A percentile compares a stretch with the other conserved stretches of the same genome.
Conservation (phyloP, 345 rosid species). For the Aquilaria yunnanensis region DNA sequence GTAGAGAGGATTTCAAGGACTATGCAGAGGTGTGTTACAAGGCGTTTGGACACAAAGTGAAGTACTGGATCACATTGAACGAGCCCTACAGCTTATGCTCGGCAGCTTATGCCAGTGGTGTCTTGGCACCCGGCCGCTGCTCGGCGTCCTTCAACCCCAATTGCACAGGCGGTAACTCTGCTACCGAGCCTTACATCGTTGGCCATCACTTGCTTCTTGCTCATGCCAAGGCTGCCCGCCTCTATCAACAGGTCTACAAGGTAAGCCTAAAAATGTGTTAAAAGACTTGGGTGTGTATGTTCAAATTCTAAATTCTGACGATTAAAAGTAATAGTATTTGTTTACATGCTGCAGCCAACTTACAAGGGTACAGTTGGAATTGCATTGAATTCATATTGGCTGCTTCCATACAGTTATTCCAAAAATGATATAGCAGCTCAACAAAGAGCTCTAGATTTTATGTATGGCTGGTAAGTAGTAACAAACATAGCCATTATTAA, state of each 20-base stretch:
- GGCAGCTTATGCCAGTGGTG: slow-evolving; percentile 23
- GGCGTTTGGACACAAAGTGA: slow-evolving; percentile 51
- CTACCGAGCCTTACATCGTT: slow-evolving; percentile 43
- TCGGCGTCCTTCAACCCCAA: slow-evolving; percentile 23
- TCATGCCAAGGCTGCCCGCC: slow-evolving; percentile 30
- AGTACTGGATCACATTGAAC: slow-evolving; percentile 52
- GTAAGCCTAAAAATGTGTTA: not conserved
- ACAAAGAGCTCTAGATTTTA: slow-evolving; percentile 28
- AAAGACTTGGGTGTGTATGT: not conserved
- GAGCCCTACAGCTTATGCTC: slow-evolving; percentile 32
- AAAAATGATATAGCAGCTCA: slow-evolving; percentile 23
- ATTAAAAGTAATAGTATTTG: not conserved
- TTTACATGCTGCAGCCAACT: slow-evolving; percentile 12
- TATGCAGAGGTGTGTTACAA: slow-evolving; percentile 36
- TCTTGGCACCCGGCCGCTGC: slow-evolving; percentile 40
- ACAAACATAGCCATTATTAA: too few relatives aligned
- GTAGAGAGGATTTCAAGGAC: slow-evolving; percentile 32
- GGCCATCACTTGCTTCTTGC: slow-evolving; percentile 44
- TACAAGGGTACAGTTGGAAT: slow-evolving; percentile 43
- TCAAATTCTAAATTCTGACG: not conserved
- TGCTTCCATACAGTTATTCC: slow-evolving; percentile 23
- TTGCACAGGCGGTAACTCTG: slow-evolving; percentile 43
- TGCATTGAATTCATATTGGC: slow-evolving; percentile 25
- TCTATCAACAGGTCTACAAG: slow-evolving; percentile 37
- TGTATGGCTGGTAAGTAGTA: slow-evolving; percentile 30